These are phyloP conservation scores for Penicillium sumatraense DNA, from an alignment of 2,329 filamentous ascomycete species.

Conservation along the genomic window DNA sequence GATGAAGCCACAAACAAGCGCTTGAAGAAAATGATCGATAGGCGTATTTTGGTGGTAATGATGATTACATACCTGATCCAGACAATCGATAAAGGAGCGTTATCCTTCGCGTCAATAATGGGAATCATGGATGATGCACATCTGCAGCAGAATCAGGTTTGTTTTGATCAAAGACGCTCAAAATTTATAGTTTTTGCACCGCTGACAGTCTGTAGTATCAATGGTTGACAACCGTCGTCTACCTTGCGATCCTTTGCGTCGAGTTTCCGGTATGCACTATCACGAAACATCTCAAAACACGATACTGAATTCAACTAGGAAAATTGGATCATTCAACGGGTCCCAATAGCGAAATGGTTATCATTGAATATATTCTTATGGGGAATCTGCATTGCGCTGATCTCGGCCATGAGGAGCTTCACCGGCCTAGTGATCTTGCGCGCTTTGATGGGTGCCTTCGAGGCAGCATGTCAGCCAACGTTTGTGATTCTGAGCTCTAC, in stretches of 20 bases:
- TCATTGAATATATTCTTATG: constrained; percentile 67
- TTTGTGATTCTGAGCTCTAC: constrained; percentile 70
- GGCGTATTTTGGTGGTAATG: constrained; percentile 71
- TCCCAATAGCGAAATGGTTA: constrained; percentile 70
- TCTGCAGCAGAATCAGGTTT: constrained; percentile 45
- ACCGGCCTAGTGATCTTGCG: constrained; percentile 63
- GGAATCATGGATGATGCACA: constrained; percentile 51
- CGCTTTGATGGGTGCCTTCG: constrained; percentile 71
- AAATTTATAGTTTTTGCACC: not conserved
- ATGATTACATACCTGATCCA: constrained; percentile 75
- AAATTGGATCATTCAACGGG: constrained; percentile 65
- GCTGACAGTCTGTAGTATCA: constrained; percentile 55
- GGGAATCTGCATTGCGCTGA: constrained; percentile 64
- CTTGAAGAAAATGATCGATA: constrained; percentile 69
- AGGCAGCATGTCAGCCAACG: constrained; percentile 70
- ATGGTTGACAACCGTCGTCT: constrained; percentile 75
- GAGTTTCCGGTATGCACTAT: constrained; percentile 66
- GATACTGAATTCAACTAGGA: constrained; percentile 2
- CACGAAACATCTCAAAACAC: not conserved
- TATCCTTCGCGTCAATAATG: constrained; percentile 50
- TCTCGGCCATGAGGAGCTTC: constrained; percentile 66
- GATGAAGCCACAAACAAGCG: constrained; percentile 63
- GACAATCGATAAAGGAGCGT: constrained; percentile 46
- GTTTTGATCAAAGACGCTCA: constrained; percentile 1
- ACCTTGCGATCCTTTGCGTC: constrained; percentile 70